Percentiles rank a stretch among this genome's conserved stretches.
Evolutionary conservation across 176 grass and related monocot genomes (phyloP).

Genomic region (Cenchrus purpureus): DNA sequence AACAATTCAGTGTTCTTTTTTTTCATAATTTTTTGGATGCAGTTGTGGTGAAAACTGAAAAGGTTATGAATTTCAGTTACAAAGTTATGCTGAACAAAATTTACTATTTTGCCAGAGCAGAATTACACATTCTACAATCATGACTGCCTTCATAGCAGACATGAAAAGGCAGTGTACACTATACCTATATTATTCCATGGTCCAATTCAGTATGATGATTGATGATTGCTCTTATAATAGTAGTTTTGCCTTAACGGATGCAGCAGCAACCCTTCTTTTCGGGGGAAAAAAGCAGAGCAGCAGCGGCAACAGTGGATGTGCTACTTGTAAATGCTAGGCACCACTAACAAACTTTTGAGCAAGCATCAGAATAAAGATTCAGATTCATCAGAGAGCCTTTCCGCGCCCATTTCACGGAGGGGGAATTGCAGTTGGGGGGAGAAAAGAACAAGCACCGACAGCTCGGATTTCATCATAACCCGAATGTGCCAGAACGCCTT

Average conservation of each 20-base stretch:
- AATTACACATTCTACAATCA: neutral
- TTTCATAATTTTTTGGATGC: neutral
- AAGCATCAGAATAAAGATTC: neutral
- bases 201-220: neutral
- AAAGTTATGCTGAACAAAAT: neutral
- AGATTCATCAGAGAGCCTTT: neutral
- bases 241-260: constrained; percentile 15
- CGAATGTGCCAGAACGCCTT: neutral
- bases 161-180: neutral
- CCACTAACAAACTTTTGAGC: constrained; percentile 25
- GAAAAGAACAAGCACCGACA: neutral
- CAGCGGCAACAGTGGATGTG: neutral
- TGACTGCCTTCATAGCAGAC: neutral
- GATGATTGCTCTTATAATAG: constrained; percentile 5
- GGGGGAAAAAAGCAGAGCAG: neutral
- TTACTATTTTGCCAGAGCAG: too few relatives aligned
- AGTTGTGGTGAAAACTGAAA: neutral
- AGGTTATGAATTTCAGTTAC: neutral
- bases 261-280: neutral
- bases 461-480: neutral
- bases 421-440: neutral
- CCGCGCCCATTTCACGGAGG: neutral
- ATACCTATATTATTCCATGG: neutral
- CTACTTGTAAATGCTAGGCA: neutral
- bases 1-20: constrained; percentile 19